A percentile compares a stretch with the other conserved stretches of the same genome.
Conservation (phyloP, 2,329 filamentous ascomycete species). For the Drechslerella dactyloides region DNA sequence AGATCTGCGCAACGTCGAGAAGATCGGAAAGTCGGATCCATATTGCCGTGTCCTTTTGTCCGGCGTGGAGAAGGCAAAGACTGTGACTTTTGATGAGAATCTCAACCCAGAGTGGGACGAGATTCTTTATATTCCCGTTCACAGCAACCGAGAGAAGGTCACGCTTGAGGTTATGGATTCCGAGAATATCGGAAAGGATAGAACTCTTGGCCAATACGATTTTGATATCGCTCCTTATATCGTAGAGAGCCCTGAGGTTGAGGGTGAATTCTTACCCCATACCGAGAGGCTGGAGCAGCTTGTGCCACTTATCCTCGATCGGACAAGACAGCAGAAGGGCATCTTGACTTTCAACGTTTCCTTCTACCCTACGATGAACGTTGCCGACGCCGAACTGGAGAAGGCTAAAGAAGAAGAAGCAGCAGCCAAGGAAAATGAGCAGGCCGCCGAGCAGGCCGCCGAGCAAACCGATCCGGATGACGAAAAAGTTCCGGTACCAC, state of each 20-base stretch:
- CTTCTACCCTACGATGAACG: constrained; percentile 87
- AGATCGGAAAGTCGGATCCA: constrained; percentile 94
- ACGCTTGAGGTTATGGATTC: constrained; percentile 95
- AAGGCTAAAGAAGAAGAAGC: constrained; percentile 62
- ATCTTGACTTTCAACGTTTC: constrained; percentile 79
- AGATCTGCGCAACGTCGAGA: constrained; percentile 88
- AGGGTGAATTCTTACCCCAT: constrained; percentile 79
- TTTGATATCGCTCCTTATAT: constrained; percentile 80
- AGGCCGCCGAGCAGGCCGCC: too few relatives aligned
- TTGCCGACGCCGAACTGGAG: constrained; percentile 88
- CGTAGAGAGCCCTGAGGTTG: constrained; percentile 68
- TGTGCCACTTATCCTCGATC: constrained; percentile 74
- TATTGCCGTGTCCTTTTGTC: constrained; percentile 89
- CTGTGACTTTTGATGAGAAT: constrained; percentile 95
- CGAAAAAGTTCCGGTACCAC: constrained; percentile 54
- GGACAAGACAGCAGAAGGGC: constrained; percentile 77
- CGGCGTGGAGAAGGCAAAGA: constrained; percentile 86
- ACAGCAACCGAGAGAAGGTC: constrained; percentile 81
- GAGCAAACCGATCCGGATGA: constrained; percentile 31
- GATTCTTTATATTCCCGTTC: constrained; percentile 89
- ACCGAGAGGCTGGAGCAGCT: constrained; percentile 74
- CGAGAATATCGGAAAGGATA: constrained; percentile 88
- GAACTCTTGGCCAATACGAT: constrained; percentile 81
- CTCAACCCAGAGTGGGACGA: constrained; percentile 96
- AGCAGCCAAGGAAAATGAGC: too few relatives aligned